Conservation (phyloP, 306 rosid species). For the Rosa rugosa region DNA sequence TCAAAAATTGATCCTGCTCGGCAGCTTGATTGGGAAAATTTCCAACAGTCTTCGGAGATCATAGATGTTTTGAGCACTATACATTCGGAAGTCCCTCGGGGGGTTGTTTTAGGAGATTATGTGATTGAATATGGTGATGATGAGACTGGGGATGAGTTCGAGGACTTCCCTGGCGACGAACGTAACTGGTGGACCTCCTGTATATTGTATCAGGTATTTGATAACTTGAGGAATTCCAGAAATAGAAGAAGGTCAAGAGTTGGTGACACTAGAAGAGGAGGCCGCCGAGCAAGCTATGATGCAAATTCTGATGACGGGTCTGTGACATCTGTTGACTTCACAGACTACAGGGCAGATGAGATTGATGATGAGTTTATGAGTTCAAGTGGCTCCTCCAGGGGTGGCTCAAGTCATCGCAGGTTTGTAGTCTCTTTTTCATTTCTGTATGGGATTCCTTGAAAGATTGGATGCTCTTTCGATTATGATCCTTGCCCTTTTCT, state of each 20-base stretch:
- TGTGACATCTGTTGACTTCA: constrained; percentile 64
- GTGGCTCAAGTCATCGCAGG: constrained; percentile 72
- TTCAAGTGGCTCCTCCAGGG: constrained; percentile 56
- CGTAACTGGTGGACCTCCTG: constrained; percentile 99
- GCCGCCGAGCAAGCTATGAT: constrained; percentile 70
- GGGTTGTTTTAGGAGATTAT: constrained; percentile 91
- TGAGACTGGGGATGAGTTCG: constrained; percentile 79
- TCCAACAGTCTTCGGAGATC: constrained; percentile 95
- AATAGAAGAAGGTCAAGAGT: constrained; percentile 83
- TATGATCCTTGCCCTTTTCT: background rate
- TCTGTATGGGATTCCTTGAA: background rate
- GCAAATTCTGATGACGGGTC: constrained; percentile 85
- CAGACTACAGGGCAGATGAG: constrained; percentile 71
- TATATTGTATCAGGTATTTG: constrained; percentile 83
- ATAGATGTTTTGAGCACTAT: constrained; percentile 95
- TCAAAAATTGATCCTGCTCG: constrained; percentile 92
- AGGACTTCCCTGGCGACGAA: constrained; percentile 77
- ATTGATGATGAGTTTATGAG: constrained; percentile 66
- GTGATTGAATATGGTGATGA: constrained; percentile 94
- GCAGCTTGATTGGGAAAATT: constrained; percentile 96
- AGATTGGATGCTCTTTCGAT: background rate
- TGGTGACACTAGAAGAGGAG: constrained; percentile 61
- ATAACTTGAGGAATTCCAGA: constrained; percentile 82
- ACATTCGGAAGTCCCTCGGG: constrained; percentile 87
- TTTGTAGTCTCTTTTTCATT: constrained; percentile 25